A percentile compares a stretch with the other conserved stretches of the same genome.
These are phyloP conservation scores for Zoysia japonica DNA, from an alignment of 176 grass and related monocot species.

Conservation along the genomic window DNA sequence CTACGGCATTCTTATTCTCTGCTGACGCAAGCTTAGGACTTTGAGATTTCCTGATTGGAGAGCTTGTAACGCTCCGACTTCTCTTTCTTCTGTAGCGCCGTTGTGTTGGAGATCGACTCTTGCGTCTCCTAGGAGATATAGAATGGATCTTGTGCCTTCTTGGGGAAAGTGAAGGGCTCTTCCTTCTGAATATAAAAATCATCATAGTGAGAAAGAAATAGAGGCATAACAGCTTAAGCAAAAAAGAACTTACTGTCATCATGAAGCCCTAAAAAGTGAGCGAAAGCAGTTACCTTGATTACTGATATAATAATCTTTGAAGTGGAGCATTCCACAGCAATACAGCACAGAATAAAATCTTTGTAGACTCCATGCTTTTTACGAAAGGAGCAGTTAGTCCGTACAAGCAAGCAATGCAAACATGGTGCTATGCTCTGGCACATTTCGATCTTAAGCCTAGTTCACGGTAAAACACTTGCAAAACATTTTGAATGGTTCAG, in stretches of 20 bases:
- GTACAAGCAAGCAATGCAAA: constrained; percentile 45
- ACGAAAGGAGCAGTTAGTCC: constrained; percentile 52
- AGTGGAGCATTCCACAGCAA: constrained; percentile 49
- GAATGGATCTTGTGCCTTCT: constrained; percentile 62
- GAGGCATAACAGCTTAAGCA: constrained; percentile 36
- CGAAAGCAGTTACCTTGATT: constrained; percentile 58
- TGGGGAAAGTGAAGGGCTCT: constrained; percentile 74
- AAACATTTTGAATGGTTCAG: constrained; percentile 2
- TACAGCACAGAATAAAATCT: constrained; percentile 64
- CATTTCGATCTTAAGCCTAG: constrained; percentile 20
- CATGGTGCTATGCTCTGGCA: constrained; percentile 12
- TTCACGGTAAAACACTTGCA: constrained; percentile 1
- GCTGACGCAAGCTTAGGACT: constrained; percentile 40
- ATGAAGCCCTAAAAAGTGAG: constrained; percentile 37
- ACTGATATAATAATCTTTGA: constrained; percentile 55
- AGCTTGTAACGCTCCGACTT: constrained; percentile 59
- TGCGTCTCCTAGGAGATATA: constrained; percentile 56
- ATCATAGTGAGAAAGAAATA: constrained; percentile 31
- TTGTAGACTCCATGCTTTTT: constrained; percentile 61
- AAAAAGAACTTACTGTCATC: constrained; percentile 23
- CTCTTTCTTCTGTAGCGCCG: constrained; percentile 68
- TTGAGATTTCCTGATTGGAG: constrained; percentile 47
- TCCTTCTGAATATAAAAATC: constrained; percentile 62
- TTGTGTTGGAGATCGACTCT: constrained; percentile 57
- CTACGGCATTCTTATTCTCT: constrained; percentile 66